Percentiles rank a stretch among this genome's conserved stretches.
Conservation (phyloP, 192 early-diverging fungal species). For the Borealophlyctis nickersoniae region DNA sequence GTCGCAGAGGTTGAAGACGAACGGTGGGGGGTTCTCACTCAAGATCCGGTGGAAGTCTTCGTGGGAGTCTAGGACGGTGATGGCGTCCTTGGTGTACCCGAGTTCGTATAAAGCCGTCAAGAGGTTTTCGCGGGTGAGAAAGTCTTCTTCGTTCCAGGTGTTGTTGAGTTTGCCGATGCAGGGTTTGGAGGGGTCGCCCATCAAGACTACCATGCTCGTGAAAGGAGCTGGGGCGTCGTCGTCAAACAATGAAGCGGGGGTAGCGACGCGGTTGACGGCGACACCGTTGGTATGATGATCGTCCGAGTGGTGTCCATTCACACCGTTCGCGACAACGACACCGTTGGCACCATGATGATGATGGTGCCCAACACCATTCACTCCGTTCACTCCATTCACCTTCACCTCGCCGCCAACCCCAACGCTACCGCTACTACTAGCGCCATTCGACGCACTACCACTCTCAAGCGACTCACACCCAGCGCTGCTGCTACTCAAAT, state of each 20-base stretch:
- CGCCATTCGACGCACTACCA: background rate
- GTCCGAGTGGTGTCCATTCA: background rate
- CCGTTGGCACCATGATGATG: background rate
- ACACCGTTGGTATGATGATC: too few species aligned
- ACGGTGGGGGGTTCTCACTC: slow-evolving; percentile 18
- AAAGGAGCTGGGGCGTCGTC: slow-evolving; percentile 12
- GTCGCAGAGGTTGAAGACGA: slow-evolving; percentile 58
- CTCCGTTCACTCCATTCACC: too few species aligned
- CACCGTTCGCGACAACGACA: background rate
- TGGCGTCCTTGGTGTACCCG: slow-evolving; percentile 26
- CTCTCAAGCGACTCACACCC: background rate
- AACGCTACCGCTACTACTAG: background rate
- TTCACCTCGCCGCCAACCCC: too few species aligned
- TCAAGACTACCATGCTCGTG: slow-evolving; percentile 31
- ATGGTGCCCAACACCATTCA: too few species aligned
- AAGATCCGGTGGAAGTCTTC: slow-evolving; percentile 19
- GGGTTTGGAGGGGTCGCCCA: slow-evolving; percentile 47
- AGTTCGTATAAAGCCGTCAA: slow-evolving; percentile 32
- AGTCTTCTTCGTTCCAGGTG: slow-evolving; percentile 56
- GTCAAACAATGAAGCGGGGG: too few species aligned
- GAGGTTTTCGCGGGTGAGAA: slow-evolving; percentile 45
- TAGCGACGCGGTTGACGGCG: too few species aligned
- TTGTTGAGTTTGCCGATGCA: slow-evolving; percentile 58
- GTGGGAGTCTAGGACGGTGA: slow-evolving; percentile 39
- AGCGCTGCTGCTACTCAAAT: background rate